Conservation (phyloP, 306 rosid genomes). For the Abrus pulchellus region DNA sequence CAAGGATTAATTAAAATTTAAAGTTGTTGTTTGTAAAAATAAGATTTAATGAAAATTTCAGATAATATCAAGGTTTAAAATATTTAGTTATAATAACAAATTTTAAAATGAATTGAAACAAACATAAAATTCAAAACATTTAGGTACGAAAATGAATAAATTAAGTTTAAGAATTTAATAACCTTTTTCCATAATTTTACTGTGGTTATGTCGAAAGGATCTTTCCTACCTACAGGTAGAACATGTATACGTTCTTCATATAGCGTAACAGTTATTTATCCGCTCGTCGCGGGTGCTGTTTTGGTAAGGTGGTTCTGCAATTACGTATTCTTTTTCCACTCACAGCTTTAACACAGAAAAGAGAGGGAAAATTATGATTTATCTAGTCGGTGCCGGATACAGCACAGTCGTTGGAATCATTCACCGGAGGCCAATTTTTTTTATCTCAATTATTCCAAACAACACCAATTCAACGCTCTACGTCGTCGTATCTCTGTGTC, state of each 20-base stretch:
- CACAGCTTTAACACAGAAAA: background rate
- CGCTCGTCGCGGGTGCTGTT: background rate
- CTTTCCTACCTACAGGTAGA: too few species aligned
- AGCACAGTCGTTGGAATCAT: slow-evolving; percentile 25
- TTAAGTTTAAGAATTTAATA: too few species aligned
- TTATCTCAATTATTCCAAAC: slow-evolving; percentile 34
- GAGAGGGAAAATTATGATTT: slow-evolving; percentile 39
- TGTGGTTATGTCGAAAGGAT: too few species aligned
- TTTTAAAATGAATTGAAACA: too few species aligned
- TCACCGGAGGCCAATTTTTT: slow-evolving; percentile 44
- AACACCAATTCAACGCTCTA: slow-evolving; percentile 33
- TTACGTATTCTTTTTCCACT: background rate
- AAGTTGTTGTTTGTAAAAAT: too few species aligned
- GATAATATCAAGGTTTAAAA: too few species aligned
- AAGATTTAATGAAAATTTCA: too few species aligned
- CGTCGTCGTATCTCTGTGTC: slow-evolving; percentile 41
- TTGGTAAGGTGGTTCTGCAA: background rate
- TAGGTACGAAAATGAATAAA: too few species aligned
- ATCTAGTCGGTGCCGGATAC: slow-evolving; percentile 38
- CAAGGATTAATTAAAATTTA: too few species aligned
- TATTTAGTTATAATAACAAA: too few species aligned
- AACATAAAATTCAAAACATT: too few species aligned
- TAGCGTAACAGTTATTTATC: background rate
- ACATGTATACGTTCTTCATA: background rate
- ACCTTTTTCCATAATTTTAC: too few species aligned